Conservation (phyloP, 192 early-diverging fungal species). For the Borealophlyctis nickersoniae region DNA sequence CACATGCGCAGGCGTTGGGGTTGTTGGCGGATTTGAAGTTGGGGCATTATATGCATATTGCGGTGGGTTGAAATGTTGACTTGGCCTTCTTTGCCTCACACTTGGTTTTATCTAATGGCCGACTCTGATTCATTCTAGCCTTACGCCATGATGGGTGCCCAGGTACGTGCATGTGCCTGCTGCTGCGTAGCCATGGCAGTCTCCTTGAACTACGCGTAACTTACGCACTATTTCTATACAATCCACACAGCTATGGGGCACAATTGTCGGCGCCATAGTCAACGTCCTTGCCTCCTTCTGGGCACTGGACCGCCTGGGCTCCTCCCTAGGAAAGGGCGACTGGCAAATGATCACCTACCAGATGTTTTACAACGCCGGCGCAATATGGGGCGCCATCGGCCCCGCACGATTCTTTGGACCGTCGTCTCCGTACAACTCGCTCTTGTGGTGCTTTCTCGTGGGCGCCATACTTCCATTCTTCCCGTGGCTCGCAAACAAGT, state of each 20-base stretch:
- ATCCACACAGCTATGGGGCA: slow-evolving; percentile 54
- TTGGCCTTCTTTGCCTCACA: background rate
- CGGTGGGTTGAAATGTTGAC: slow-evolving; percentile 11
- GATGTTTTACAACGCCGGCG: slow-evolving; percentile 63
- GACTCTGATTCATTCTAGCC: too few species aligned
- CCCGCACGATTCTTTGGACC: slow-evolving; percentile 57
- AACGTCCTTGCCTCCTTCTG: slow-evolving; percentile 32
- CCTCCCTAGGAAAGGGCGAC: slow-evolving; percentile 13
- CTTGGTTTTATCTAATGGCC: too few species aligned
- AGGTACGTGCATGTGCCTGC: background rate
- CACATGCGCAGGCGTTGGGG: slow-evolving; percentile 73
- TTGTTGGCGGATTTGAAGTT: slow-evolving; percentile 75
- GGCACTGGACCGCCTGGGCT: slow-evolving; percentile 26
- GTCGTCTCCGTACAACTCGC: slow-evolving; percentile 28
- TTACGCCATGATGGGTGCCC: background rate
- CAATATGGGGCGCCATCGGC: slow-evolving; percentile 79
- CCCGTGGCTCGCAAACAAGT: slow-evolving; percentile 43
- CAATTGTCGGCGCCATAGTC: slow-evolving; percentile 55
- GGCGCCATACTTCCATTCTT: slow-evolving; percentile 39
- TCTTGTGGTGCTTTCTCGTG: slow-evolving; percentile 32
- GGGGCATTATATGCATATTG: slow-evolving; percentile 73
- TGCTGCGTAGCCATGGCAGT: too few species aligned
- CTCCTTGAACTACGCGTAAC: too few species aligned
- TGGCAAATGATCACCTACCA: slow-evolving; percentile 32
- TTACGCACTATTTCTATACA: too few species aligned